Base-by-base conservation (phyloP, 805 yeast species). In the Zygosaccharomyces kombuchaensis region DNA sequence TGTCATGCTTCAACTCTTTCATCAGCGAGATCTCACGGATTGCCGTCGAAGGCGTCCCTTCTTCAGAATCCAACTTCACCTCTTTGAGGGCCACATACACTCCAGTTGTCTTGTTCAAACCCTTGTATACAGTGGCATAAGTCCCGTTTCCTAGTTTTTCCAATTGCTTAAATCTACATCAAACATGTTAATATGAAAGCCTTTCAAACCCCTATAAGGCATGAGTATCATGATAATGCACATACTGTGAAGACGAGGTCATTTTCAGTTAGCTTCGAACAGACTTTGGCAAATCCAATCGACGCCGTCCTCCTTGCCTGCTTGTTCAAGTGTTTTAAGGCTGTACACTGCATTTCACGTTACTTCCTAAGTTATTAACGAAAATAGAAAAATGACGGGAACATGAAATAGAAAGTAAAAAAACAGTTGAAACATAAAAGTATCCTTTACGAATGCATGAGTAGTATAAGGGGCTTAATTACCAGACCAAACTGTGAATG, bases 11-110 rank as follows among this genome's bases (percentile, higher is more conserved):
- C 76, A 93, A 76, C 65, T 93, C 99, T 65, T 93, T 91, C 67
- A 93, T 76, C 37, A 93, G 74, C 1, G 98, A 91, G 56, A 93
- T 93, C 64, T 93, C 99, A 58, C 99, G 77, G 48, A 93, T 93
- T 5, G 99, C 98, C 0, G 99, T 93, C 1, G 97, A 89, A 1
- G 99, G 99, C 17, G 95, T 97, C 14, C 99, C 99, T 66, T 93
- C 99, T 66, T 93, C 99, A 16, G 95, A 87, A 65, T 93, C 99
- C 43, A 93, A 71, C 47, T 98, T 80, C 65, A 93, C 95, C 69
- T 93, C 95, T 67, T 93, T 93, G 56, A 93, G 72, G 0, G 99
- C 99, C 30, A 93, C 99, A 36, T 89, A 80, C n/a, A 96, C 78
- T 69, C 91, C 91, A 55, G 89, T 86, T 63, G 91, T 89, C 54